Evolutionary conservation across 176 grass and related monocot species (phyloP), one percentile per base, ranked within the genome.

Genomic region (Canna indica): DNA sequence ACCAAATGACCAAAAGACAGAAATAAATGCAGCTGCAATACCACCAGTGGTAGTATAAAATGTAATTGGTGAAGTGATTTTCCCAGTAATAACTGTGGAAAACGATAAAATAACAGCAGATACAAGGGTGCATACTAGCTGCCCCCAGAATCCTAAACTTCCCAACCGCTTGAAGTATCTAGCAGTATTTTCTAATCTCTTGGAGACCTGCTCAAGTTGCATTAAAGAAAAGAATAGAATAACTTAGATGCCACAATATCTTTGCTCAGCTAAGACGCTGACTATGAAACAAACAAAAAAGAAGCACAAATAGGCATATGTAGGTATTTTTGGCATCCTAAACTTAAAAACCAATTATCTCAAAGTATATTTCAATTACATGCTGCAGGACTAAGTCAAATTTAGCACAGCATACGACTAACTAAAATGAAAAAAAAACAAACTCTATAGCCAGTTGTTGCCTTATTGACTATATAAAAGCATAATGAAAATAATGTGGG

Each of bases 1-100:
- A 54, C 94, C 89, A 71, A 99, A 99, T 71, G 94, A 93, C 94
- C 89, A 99, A 75, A 99, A 99, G n/a, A 93, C 84, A 74, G 94
- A 99, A 73, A 99, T 66, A 69, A 99, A 97, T 42, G 89, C 94
- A 25, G 86, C 86, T 6, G 77, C 84, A 78, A 99, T 73, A 62
- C 86, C 80, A 65, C 74, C 82, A 75, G 94, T 70, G 80, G 94
- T 97, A 16, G 94, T 48, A 9, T 99, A 99, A 79, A 99, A 93
- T 67, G 89, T 99, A 67, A 90, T 65, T 22, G 89, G 89, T 38
- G 89, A 71, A 61, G 89, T 90, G 50, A 93, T 79, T 46, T 83
- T 90, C 72, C 89, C 89, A 59, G 80, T 79, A 44, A 90, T 72
- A 83, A 99, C 77, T 5, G 75, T 79, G 10, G 94, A 99, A 84